phyloP scores from a whole-genome alignment of 2,329 filamentous ascomycete genomes.

The Fusarium equiseti region DNA sequence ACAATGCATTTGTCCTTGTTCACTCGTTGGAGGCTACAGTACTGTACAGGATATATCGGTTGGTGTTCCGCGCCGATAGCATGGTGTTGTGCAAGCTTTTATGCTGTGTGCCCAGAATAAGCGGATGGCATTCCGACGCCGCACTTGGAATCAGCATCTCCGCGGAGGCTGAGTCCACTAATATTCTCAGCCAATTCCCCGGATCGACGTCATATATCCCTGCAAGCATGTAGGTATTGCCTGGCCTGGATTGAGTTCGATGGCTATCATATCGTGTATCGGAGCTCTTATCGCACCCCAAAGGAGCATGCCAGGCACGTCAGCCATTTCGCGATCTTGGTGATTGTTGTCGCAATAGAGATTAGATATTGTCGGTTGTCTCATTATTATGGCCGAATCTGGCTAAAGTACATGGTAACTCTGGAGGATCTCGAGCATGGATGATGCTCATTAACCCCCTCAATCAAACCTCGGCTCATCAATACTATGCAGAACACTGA shows the following conservation, averaged over 20 bases:
- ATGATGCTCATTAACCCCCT: slow-evolving; percentile 11
- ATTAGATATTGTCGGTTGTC: background rate
- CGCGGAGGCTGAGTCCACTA: slow-evolving; percentile 33
- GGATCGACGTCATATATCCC: slow-evolving; percentile 38
- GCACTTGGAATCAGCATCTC: slow-evolving; percentile 32
- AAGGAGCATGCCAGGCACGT: slow-evolving; percentile 16
- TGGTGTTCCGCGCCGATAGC: slow-evolving; percentile 4
- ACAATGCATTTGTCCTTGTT: background rate
- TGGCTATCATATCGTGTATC: slow-evolving; percentile 12
- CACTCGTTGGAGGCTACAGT: background rate
- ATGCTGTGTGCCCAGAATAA: slow-evolving; percentile 18
- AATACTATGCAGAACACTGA: background rate
- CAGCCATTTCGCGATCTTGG: slow-evolving; percentile 16
- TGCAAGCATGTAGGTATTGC: slow-evolving; percentile 11
- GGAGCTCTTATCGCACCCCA: slow-evolving; percentile 8
- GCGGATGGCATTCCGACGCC: slow-evolving; percentile 30
- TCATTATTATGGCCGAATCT: background rate
- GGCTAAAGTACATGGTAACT: slow-evolving; percentile 1
- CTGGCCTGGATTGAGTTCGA: slow-evolving; percentile 7
- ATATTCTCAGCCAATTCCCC: slow-evolving; percentile 30
- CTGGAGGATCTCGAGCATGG: background rate
- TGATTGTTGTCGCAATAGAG: background rate
- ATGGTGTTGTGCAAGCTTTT: slow-evolving; percentile 15
- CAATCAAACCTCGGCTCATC: background rate
- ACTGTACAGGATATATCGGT: slow-evolving; percentile 5